Evolutionary conservation across 768 basidiomycete species (phyloP).

Genomic region (Podaxis rugospora): DNA sequence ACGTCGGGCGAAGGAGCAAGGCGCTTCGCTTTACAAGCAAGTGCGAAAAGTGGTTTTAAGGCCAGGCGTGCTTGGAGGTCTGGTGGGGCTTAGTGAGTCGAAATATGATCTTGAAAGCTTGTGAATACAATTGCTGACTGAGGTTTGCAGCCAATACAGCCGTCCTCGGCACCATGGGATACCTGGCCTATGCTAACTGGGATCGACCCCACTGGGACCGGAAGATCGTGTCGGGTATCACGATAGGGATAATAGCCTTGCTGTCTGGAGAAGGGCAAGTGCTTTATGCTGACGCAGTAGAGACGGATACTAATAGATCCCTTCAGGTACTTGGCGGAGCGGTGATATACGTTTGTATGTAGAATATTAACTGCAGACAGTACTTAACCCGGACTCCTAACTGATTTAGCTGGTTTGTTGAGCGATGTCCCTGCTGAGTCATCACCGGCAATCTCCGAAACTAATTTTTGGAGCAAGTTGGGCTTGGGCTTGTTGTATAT

Average conservation of each 20-base stretch:
- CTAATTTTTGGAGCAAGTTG: constrained; percentile 9
- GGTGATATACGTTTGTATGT: background rate
- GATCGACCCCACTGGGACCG: constrained; percentile 59
- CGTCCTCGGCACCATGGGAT: constrained; percentile 59
- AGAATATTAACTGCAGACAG: background rate
- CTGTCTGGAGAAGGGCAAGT: constrained; percentile 69
- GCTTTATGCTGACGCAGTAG: background rate
- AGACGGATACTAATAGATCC: background rate
- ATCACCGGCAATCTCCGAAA: constrained; percentile 3
- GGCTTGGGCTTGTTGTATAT: background rate
- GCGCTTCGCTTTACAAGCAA: constrained; percentile 48
- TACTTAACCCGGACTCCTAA: background rate
- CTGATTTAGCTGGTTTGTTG: too few relatives aligned
- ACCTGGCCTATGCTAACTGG: constrained; percentile 64
- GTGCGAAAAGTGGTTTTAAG: constrained; percentile 53
- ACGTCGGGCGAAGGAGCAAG: constrained; percentile 52
- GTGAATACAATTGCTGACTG: background rate
- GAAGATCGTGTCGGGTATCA: constrained; percentile 50
- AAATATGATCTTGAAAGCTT: background rate
- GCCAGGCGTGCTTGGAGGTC: constrained; percentile 62
- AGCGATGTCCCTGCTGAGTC: too few relatives aligned
- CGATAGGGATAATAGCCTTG: constrained; percentile 55
- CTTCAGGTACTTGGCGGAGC: background rate
- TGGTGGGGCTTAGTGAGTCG: constrained; percentile 54
- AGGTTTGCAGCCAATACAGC: constrained; percentile 53